These are phyloP conservation scores for Styphnolobium japonicum DNA, from an alignment of 306 rosid species.

Conservation along the genomic window DNA sequence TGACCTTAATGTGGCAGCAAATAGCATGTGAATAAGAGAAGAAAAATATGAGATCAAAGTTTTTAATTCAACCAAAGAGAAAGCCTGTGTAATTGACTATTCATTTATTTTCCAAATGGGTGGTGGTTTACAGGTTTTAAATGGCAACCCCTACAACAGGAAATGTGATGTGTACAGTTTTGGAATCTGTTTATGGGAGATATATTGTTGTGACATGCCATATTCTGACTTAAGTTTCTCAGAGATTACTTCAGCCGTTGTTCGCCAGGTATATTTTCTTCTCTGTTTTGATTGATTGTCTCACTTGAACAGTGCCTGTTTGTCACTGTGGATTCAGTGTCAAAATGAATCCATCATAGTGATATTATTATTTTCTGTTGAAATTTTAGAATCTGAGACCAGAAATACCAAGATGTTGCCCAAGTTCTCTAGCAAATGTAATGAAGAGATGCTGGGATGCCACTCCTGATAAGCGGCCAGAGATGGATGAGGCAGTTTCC, in stretches of 20 bases:
- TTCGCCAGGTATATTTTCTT: conserved; percentile 71
- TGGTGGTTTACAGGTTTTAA: conserved; percentile 70
- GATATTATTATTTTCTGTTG: conserved; percentile 17
- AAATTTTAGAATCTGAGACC: conserved; percentile 83
- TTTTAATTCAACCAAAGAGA: neutral
- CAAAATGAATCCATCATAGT: neutral
- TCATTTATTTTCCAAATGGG: conserved; percentile 21
- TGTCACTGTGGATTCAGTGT: neutral
- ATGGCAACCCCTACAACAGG: conserved; percentile 96
- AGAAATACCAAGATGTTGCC: conserved; percentile 96
- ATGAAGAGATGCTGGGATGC: conserved; percentile 99
- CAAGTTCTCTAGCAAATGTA: conserved; percentile 83
- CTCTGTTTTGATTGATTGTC: neutral
- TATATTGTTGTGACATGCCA: conserved; percentile 99
- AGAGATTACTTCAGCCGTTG: conserved; percentile 94
- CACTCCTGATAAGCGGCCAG: conserved; percentile 86
- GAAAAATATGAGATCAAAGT: neutral
- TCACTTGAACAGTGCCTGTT: neutral
- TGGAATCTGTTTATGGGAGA: conserved; percentile 96
- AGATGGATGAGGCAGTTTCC: conserved; percentile 94
- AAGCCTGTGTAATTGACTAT: conserved; percentile 15
- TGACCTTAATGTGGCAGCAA: conserved; percentile 1
- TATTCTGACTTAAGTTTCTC: conserved; percentile 97
- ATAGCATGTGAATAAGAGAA: neutral
- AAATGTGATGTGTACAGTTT: conserved; percentile 97